A percentile compares a stretch with the other conserved stretches of the same genome.
Evolutionary conservation across 768 basidiomycete species (phyloP).

Genomic region (Podaxis sp.): DNA sequence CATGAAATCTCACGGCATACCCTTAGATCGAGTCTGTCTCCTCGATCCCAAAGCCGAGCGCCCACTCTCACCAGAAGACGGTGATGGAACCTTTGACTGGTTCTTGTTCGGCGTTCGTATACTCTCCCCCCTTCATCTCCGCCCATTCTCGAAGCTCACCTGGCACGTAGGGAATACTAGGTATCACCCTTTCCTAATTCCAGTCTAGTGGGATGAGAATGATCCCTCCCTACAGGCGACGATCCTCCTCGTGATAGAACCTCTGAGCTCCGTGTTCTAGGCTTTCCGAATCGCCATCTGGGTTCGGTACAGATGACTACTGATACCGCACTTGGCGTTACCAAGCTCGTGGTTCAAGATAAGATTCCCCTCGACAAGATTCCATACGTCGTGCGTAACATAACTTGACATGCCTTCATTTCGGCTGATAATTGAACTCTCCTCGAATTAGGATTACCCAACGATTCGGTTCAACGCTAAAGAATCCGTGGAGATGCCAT

Average conservation of each 20-base stretch:
- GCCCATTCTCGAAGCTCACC: not conserved
- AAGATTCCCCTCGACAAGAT: constrained; percentile 71
- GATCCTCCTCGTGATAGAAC: constrained; percentile 96
- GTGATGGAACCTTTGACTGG: constrained; percentile 70
- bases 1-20: constrained; percentile 39
- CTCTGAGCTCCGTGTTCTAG: constrained; percentile 76
- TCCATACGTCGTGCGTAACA: constrained; percentile 55
- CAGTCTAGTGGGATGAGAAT: not conserved
- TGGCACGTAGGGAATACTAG: constrained; percentile 28
- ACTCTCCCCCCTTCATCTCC: not conserved
- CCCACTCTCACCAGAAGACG: constrained; percentile 72
- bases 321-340: constrained; percentile 92
- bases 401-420: not conserved
- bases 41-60: constrained; percentile 87
- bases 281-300: constrained; percentile 84
- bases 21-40: constrained; percentile 71
- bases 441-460: constrained; percentile 68
- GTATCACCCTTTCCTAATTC: constrained; percentile 14
- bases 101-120: constrained; percentile 84
- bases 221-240: constrained; percentile 53
- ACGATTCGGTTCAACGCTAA: constrained; percentile 83
- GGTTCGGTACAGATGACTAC: constrained; percentile 97
- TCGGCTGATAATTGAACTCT: not conserved
- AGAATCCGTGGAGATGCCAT: constrained; percentile 98
- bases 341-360: constrained; percentile 77